phyloP scores from a whole-genome alignment of 768 basidiomycete genomes.

The Hericium erinaceus region DNA sequence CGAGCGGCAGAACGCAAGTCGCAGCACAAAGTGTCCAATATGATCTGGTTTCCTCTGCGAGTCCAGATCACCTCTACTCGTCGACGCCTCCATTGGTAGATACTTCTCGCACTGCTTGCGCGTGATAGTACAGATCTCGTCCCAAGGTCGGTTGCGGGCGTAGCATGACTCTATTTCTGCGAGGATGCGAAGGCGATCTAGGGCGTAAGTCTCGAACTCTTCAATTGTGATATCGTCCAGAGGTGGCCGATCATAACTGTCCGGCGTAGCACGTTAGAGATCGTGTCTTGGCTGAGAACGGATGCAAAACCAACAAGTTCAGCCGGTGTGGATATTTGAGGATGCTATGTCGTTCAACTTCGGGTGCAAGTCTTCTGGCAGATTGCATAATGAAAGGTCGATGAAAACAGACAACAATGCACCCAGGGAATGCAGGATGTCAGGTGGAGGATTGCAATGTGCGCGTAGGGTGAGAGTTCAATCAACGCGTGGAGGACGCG shows the following conservation, averaged over 20 bases:
- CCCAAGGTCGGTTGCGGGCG: constrained; percentile 73
- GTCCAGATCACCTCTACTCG: constrained; percentile 37
- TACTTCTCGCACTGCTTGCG: constrained; percentile 61
- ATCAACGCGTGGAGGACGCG: neutral
- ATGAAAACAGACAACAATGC: constrained; percentile 41
- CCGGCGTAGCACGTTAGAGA: neutral
- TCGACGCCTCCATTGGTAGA: constrained; percentile 57
- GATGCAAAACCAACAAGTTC: constrained; percentile 52
- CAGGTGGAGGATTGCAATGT: neutral
- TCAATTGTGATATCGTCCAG: constrained; percentile 85
- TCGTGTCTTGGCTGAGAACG: neutral
- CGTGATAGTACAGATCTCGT: constrained; percentile 64
- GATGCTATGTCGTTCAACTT: constrained; percentile 18
- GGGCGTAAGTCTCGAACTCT: constrained; percentile 87
- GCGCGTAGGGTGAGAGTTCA: neutral
- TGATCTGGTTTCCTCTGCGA: constrained; percentile 74
- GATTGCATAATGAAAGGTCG: constrained; percentile 16
- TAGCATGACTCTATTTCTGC: constrained; percentile 88
- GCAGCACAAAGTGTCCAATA: constrained; percentile 86
- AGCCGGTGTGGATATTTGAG: constrained; percentile 56
- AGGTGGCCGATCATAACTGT: constrained; percentile 82
- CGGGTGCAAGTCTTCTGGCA: neutral
- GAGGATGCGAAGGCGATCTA: constrained; percentile 79
- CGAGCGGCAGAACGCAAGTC: constrained; percentile 95
- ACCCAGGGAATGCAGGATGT: constrained; percentile 14